Base-by-base conservation (phyloP, 345 rosid species). In the Lepidium sativum region DNA sequence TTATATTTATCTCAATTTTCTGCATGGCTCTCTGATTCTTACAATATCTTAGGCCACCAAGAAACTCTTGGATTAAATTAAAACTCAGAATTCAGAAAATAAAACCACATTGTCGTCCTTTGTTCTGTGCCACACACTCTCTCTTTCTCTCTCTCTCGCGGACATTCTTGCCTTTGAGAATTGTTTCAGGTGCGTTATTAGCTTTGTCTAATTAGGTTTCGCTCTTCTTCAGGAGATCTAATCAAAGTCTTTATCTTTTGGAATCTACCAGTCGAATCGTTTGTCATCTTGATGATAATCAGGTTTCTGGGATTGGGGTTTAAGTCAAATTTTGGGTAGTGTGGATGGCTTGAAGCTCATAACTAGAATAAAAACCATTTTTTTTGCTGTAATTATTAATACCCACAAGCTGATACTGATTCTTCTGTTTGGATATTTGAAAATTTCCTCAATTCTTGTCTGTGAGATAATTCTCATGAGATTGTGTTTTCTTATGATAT, bases 101-200 rank as follows among this genome's bases (percentile, higher is more conserved):
- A 52, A 53, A 32, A 34, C 23, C 39, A 6, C 59, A 57, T 58
- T 32, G n/a, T 72, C 53, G 41, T 27, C 31, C 27, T 20, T 52
- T 63, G 33, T 18, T 70, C 64, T 70, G 64, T 70, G 64, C 76
- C 71, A 65, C 66, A 66, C 66, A 71, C 58, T 45, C 57, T 18
- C 72, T 48, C 65, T 48, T 2, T 27, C 31, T 20, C 14, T n/a
- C n/a, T n/a, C n/a, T n/a, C n/a, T n/a, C n/a, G 20, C 32, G 2
- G 15, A 54, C 33, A 11, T 29, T 38, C 58, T 63, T 34, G 64
- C 31, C 60, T 52, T 20, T 21, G 7, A 61, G 32, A 15, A 15
- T 18, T 3, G 9, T 14, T 15, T 6, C 67, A 64, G 71, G 70
- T 72, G 48, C 42, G 60, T 21, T 60, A 34, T 10, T 27, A 15